A percentile compares a stretch with the other conserved stretches of the same genome.
Conservation (phyloP, 805 yeast species). For the Sporopachydermia lactativora region DNA sequence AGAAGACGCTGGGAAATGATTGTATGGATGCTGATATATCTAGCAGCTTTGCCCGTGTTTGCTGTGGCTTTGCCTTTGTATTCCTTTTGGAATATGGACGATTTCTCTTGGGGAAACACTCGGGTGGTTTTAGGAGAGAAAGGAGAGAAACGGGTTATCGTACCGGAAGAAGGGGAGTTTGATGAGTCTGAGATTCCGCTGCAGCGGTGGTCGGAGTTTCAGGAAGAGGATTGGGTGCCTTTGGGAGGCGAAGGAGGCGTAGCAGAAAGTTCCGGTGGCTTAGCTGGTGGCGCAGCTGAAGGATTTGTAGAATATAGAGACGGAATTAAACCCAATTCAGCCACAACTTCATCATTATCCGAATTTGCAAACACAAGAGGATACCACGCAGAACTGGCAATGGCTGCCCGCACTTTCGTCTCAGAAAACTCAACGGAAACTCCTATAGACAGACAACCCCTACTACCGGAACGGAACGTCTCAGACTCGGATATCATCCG, state of each 20-base stretch:
- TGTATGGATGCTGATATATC: slow-evolving; percentile 41
- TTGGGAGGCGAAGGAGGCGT: slow-evolving; percentile 2
- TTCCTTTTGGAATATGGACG: slow-evolving; percentile 53
- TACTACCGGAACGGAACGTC: too few species aligned
- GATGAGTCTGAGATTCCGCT: slow-evolving; percentile 40
- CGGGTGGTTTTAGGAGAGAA: slow-evolving; percentile 40
- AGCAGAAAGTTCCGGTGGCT: not conserved
- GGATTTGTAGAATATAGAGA: too few species aligned
- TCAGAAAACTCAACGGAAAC: too few species aligned
- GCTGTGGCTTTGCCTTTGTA: slow-evolving; percentile 42
- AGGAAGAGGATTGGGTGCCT: slow-evolving; percentile 23
- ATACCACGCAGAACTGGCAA: too few species aligned
- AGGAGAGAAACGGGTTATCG: slow-evolving; percentile 32
- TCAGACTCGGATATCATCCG: too few species aligned
- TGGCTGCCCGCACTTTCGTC: too few species aligned
- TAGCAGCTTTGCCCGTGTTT: slow-evolving; percentile 45
- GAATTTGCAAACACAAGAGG: too few species aligned
- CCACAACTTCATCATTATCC: too few species aligned
- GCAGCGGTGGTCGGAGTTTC: slow-evolving; percentile 46
- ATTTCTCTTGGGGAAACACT: slow-evolving; percentile 56
- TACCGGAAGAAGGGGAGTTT: slow-evolving; percentile 34
- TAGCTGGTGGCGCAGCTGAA: too few species aligned
- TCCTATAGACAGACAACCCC: too few species aligned
- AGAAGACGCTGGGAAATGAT: slow-evolving; percentile 31
- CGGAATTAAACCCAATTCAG: too few species aligned